phyloP scores from a whole-genome alignment of 2,329 filamentous ascomycete species.

The Rachicladosporium sp. region DNA sequence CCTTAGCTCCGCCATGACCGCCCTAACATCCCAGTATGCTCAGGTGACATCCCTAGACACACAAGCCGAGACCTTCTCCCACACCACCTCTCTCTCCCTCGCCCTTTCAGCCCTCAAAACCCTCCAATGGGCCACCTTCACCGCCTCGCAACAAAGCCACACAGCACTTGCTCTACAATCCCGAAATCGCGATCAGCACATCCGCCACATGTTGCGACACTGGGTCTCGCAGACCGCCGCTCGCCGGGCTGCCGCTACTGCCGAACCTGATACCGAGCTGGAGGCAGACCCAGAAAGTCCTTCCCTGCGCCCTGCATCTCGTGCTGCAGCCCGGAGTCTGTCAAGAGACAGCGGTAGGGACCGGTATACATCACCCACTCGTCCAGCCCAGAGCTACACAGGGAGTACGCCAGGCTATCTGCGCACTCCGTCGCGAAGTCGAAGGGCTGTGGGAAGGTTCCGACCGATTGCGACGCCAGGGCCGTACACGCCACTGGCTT shows the following conservation, averaged over 20 bases:
- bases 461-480: conserved; percentile 19
- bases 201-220: conserved; percentile 41
- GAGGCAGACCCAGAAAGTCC: conserved; percentile 17
- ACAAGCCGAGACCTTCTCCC: conserved; percentile 34
- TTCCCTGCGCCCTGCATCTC: conserved; percentile 18
- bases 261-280: conserved; percentile 1
- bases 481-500: conserved; percentile 18
- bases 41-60: conserved; percentile 20
- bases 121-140: conserved; percentile 47
- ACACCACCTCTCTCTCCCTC: conserved; percentile 34
- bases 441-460: conserved; percentile 14
- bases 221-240: conserved; percentile 38
- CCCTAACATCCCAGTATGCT: conserved; percentile 15
- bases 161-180: conserved; percentile 41
- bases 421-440: conserved; percentile 31
- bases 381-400: conserved; percentile 1
- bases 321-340: conserved; percentile 14
- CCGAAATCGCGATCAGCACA: conserved; percentile 43
- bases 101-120: conserved; percentile 40
- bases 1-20: conserved; percentile 22
- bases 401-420: conserved; percentile 26
- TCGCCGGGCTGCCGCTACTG: conserved; percentile 7
- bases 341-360: conserved; percentile 2
- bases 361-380: conserved; percentile 1
- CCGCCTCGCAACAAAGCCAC: conserved; percentile 37